Percentiles rank a stretch among this genome's conserved stretches.
These are phyloP conservation scores for Rhazya stricta DNA, from an alignment of 257 asterid genomes.

Conservation along the genomic window DNA sequence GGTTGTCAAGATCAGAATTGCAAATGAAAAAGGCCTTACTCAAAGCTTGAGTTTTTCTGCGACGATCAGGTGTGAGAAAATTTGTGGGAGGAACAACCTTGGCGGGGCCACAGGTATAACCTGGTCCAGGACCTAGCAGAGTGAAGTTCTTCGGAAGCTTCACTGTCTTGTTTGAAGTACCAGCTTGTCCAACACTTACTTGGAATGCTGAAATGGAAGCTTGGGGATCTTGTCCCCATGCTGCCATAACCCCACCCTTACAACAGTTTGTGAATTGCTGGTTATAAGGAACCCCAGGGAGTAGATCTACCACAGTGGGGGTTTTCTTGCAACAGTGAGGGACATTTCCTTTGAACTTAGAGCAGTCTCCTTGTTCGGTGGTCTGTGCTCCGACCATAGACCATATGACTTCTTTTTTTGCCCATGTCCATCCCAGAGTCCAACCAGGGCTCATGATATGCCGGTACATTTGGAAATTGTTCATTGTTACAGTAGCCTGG, in stretches of 20 bases:
- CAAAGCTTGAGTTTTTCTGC: conserved; percentile 66
- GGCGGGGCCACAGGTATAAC: conserved; percentile 81
- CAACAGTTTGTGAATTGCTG: conserved; percentile 73
- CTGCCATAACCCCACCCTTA: conserved; percentile 65
- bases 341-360: conserved; percentile 64
- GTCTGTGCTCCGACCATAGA: conserved; percentile 62
- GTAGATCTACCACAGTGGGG: conserved; percentile 60
- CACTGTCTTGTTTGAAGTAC: conserved; percentile 67
- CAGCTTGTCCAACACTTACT: conserved; percentile 70
- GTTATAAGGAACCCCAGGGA: conserved; percentile 76
- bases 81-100: conserved; percentile 62
- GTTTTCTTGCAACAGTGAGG: conserved; percentile 76
- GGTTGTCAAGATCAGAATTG: neutral
- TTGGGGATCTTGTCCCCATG: conserved; percentile 67
- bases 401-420: conserved; percentile 78
- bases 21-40: conserved; percentile 34
- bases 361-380: conserved; percentile 83
- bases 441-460: conserved; percentile 79
- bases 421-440: conserved; percentile 85
- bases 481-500: conserved; percentile 63
- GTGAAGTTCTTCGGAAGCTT: conserved; percentile 77
- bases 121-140: conserved; percentile 62
- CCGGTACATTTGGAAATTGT: conserved; percentile 66
- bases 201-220: conserved; percentile 56
- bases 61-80: conserved; percentile 60